Evolutionary conservation across 495 filamentous ascomycete genomes (phyloP), one percentile per base, ranked within the genome.

Genomic region (Xylaria intraflava): DNA sequence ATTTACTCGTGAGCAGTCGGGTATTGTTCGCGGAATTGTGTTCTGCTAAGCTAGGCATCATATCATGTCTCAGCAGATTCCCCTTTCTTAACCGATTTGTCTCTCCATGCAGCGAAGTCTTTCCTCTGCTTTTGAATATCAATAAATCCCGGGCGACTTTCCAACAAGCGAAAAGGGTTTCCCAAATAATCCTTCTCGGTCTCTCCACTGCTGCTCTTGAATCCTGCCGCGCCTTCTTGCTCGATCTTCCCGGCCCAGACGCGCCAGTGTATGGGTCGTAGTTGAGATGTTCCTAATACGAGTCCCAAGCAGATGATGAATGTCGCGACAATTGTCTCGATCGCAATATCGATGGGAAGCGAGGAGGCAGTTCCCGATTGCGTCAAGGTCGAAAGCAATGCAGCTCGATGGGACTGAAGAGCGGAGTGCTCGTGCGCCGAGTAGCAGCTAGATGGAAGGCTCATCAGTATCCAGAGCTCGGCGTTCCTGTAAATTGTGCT

Each of bases 161-260:
- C 73, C 49, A 79, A 62, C 7, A 74, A 45, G 24, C 59, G 58
- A 48, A 75, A 78, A 10, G 73, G 75, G 59, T 83, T 79, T n/a
- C 74, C 74, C 16, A 79, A 55, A 44, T 66, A 75, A 29, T 78
- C 71, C 65, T 73, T 76, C 44, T 75, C 73, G 12, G 71, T 68
- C 47, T 69, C 60, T 57, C 89, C 88, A 67, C 82, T 78, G 55
- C 80, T 82, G 73, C 86, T 81, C 65, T 81, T 75, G 61, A 90
- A 91, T 2, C 83, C 82, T 48, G 74, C 64, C 78, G 76, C 76
- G 73, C 84, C 76, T 78, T 90, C 84, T 51, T 77, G 78, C 72
- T 94, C 88, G 55, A 89, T 83, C 69, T 88, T 80, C 43, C 88
- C 87, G 23, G 87, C 87, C 89, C 89, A 94, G 53, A 85, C 83